Percentiles rank a stretch among this genome's conserved stretches.
Conservation (phyloP, 1,284 basidiomycete species). For the Cryptococcus sp. region DNA sequence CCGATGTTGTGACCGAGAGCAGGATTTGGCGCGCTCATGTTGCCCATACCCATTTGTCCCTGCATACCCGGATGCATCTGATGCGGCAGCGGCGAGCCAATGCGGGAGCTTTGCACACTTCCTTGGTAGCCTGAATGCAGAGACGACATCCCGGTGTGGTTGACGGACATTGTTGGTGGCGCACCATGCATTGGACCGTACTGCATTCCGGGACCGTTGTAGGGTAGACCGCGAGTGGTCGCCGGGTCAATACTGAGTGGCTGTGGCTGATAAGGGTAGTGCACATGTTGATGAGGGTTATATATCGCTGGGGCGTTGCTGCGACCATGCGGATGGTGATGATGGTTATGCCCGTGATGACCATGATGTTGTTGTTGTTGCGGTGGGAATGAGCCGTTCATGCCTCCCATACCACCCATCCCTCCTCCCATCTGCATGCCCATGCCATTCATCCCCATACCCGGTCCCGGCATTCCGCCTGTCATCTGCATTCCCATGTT, state of each 20-base stretch:
- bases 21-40: not conserved
- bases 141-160: conserved; percentile 40
- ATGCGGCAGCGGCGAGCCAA: conserved; percentile 27
- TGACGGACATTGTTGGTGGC: conserved; percentile 35
- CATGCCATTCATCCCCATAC: conserved; percentile 21
- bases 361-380: conserved; percentile 11
- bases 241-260: conserved; percentile 45
- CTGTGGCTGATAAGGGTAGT: conserved; percentile 49
- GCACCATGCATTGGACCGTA: conserved; percentile 27
- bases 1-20: conserved; percentile 4
- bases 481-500: conserved; percentile 33
- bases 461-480: conserved; percentile 12
- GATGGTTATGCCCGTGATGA: conserved; percentile 18
- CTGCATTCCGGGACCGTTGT: conserved; percentile 42
- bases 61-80: conserved; percentile 14
- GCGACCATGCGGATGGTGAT: conserved; percentile 24
- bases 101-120: conserved; percentile 17
- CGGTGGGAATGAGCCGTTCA: conserved; percentile 19
- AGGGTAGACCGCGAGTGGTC: conserved; percentile 43
- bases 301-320: conserved; percentile 35
- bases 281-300: conserved; percentile 50
- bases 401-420: conserved; percentile 21
- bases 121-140: conserved; percentile 23
- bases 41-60: conserved; percentile 15
- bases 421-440: conserved; percentile 16